Conservation (phyloP, 192 early-diverging fungal genomes). For the Backusella luteola region DNA sequence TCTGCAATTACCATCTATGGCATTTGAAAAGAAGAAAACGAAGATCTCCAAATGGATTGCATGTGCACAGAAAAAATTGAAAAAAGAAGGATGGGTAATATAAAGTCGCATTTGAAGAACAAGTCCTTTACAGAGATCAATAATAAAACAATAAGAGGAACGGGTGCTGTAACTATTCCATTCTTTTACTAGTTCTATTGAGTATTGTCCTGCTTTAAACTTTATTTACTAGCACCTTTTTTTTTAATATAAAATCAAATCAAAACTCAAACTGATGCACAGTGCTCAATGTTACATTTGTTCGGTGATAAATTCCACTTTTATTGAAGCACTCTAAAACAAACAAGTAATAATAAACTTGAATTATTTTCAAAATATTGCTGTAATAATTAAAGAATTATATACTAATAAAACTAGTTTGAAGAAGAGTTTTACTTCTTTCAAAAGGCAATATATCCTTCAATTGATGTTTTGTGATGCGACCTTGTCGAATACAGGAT, state of each 20-base stretch:
- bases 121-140: background rate
- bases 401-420: background rate
- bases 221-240: background rate
- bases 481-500: too few relatives aligned
- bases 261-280: background rate
- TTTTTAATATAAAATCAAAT: background rate
- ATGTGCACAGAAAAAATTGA: background rate
- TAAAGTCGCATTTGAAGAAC: background rate
- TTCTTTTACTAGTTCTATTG: background rate
- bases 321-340: background rate
- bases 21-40: background rate
- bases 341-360: background rate
- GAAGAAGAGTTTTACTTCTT: too few relatives aligned
- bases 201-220: background rate
- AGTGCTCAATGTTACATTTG: background rate
- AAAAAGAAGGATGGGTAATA: too few relatives aligned
- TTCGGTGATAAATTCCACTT: background rate
- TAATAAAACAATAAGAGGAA: too few relatives aligned
- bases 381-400: background rate
- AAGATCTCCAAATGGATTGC: background rate
- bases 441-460: background rate
- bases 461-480: background rate
- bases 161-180: too few relatives aligned
- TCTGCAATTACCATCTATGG: background rate
- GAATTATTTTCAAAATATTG: background rate